Evolutionary conservation across 2,329 filamentous ascomycete genomes (phyloP).

Genomic region (Verticillium albo-atrum): DNA sequence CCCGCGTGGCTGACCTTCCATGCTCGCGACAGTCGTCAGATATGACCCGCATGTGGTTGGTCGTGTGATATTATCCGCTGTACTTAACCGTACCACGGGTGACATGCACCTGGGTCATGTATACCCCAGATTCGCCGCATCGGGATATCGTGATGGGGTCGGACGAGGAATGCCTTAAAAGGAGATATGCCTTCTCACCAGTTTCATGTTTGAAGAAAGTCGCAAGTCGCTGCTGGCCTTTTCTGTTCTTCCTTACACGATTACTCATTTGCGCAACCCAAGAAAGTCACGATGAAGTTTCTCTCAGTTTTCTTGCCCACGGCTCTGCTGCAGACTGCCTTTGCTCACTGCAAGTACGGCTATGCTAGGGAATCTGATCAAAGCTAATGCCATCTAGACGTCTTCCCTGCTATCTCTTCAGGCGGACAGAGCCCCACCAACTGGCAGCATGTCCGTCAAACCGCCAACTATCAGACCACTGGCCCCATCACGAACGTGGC

Average conservation of each 20-base stretch:
- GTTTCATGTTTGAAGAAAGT: background rate
- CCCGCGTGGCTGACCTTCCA: background rate
- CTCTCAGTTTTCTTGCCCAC: constrained; percentile 16
- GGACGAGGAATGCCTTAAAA: background rate
- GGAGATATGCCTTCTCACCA: background rate
- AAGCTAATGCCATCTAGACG: constrained; percentile 22
- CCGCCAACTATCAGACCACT: constrained; percentile 45
- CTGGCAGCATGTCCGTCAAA: constrained; percentile 43
- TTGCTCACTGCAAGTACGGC: constrained; percentile 31
- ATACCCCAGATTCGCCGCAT: background rate
- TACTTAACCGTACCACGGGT: background rate
- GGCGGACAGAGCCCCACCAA: constrained; percentile 26
- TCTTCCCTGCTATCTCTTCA: constrained; percentile 34
- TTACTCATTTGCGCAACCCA: background rate
- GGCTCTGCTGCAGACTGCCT: constrained; percentile 16
- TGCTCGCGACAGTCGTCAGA: background rate
- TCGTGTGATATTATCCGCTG: background rate
- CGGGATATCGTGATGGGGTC: background rate
- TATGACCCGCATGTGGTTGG: background rate
- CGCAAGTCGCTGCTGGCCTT: background rate
- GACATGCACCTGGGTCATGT: background rate
- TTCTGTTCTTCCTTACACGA: background rate
- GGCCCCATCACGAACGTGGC: constrained; percentile 43
- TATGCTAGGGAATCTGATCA: too few species aligned
- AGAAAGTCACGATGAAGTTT: constrained; percentile 10